Conservation (phyloP, 2,329 filamentous ascomycete genomes). For the Sporothrix brasiliensis region DNA sequence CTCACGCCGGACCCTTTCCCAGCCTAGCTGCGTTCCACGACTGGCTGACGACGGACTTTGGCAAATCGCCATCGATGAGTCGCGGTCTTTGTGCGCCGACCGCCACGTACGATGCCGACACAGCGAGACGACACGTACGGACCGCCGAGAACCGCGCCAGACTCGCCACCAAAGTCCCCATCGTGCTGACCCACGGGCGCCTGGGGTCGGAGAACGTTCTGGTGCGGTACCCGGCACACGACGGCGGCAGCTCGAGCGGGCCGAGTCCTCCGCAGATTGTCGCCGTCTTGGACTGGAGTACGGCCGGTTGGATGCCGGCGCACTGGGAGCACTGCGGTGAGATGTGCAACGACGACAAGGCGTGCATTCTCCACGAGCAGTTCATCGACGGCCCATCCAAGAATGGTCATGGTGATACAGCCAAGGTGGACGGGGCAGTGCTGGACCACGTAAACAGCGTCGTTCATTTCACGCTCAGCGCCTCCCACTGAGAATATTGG, state of each 20-base stretch:
- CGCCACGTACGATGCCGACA: no score
- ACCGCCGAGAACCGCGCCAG: background rate
- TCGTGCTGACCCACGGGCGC: slow-evolving; percentile 20
- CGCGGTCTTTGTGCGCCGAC: no score
- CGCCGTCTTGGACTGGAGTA: slow-evolving; percentile 44
- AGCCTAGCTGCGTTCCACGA: slow-evolving; percentile 39
- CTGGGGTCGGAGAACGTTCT: slow-evolving; percentile 14
- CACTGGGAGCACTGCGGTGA: slow-evolving; percentile 45
- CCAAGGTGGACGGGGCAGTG: background rate
- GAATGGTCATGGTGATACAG: background rate
- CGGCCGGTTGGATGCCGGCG: slow-evolving; percentile 44
- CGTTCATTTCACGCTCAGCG: background rate
- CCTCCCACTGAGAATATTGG: background rate
- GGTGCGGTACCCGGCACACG: background rate
- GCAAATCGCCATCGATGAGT: background rate
- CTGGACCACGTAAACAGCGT: background rate
- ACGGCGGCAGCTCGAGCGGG: no score
- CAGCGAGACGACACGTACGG: no score
- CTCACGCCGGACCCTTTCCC: slow-evolving; percentile 38
- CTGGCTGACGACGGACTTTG: slow-evolving; percentile 33
- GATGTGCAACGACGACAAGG: background rate
- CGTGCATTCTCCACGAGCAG: background rate
- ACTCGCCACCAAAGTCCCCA: slow-evolving; percentile 1
- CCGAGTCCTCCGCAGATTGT: slow-evolving; percentile 28
- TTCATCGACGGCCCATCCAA: background rate